These are phyloP conservation scores for Solanum hybrid DNA, from an alignment of 305 asterid species.

Conservation along the genomic window DNA sequence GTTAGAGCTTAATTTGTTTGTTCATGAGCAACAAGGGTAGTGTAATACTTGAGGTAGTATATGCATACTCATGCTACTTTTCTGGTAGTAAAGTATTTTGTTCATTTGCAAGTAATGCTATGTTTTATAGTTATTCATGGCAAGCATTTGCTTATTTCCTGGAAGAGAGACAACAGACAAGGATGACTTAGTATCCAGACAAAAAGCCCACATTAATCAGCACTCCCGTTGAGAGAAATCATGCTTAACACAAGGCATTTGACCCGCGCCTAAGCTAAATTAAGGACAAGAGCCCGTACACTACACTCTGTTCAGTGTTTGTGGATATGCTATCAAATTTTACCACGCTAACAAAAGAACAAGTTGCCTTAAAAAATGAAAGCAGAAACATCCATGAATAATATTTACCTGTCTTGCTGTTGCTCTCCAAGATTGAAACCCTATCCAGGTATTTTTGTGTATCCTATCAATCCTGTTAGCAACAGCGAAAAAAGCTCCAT, in stretches of 20 bases:
- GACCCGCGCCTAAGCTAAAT: neutral
- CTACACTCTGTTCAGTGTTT: neutral
- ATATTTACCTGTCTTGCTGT: slow-evolving; percentile 70
- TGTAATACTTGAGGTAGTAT: neutral
- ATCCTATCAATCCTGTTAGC: slow-evolving; percentile 84
- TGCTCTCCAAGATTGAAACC: slow-evolving; percentile 95
- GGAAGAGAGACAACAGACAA: neutral
- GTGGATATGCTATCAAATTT: neutral
- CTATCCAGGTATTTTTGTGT: slow-evolving; percentile 97
- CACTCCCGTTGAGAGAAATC: neutral
- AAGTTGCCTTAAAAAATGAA: neutral
- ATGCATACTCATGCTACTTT: neutral
- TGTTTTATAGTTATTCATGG: neutral
- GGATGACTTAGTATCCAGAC: neutral
- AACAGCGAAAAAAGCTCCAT: slow-evolving; percentile 86
- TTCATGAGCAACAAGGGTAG: neutral
- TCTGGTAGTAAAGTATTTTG: neutral
- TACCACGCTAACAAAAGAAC: neutral
- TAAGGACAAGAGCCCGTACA: neutral
- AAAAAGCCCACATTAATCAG: neutral
- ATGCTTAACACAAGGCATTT: neutral
- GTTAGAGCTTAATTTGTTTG: neutral
- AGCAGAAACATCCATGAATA: neutral
- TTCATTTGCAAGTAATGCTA: neutral
- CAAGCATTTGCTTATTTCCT: neutral